phyloP scores from a whole-genome alignment of 768 basidiomycete genomes.

The Mycena polygramma region DNA sequence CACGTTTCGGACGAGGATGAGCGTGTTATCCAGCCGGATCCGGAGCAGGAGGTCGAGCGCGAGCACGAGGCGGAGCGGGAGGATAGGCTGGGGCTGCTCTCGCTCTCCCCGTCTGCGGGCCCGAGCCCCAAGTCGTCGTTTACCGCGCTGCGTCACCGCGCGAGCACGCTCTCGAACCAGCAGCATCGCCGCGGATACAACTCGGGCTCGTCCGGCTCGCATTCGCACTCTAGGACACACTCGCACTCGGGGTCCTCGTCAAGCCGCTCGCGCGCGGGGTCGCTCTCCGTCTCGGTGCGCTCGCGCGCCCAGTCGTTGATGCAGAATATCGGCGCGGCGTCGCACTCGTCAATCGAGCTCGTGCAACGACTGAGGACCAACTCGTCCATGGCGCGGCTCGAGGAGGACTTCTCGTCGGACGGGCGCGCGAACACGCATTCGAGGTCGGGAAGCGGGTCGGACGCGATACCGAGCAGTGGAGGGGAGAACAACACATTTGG shows the following conservation, averaged over 20 bases:
- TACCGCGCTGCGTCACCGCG: conserved; percentile 55
- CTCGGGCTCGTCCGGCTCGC: conserved; percentile 43
- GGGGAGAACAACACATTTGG: conserved; percentile 85
- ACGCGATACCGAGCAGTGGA: conserved; percentile 61
- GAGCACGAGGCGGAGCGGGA: conserved; percentile 72
- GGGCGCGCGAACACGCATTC: conserved; percentile 53
- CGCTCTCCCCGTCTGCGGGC: conserved; percentile 45
- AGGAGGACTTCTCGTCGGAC: conserved; percentile 58
- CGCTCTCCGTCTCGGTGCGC: conserved; percentile 62
- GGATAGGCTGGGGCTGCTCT: conserved; percentile 70
- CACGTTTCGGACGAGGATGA: conserved; percentile 6
- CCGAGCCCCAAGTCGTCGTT: conserved; percentile 66
- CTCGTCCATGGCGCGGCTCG: conserved; percentile 78
- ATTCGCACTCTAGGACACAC: conserved; percentile 47
- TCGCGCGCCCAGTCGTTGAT: conserved; percentile 77
- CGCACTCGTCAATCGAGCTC: conserved; percentile 70
- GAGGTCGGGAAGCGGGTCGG: conserved; percentile 64
- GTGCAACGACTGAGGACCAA: conserved; percentile 68
- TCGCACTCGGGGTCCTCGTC: conserved; percentile 56
- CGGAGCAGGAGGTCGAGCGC: conserved; percentile 13
- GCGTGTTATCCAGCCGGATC: background rate
- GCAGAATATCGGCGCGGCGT: conserved; percentile 72
- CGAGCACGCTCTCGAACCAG: conserved; percentile 43
- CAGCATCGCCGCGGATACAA: conserved; percentile 38
- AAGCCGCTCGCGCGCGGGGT: conserved; percentile 53